Base-by-base conservation (phyloP, 1,139 yeast species). In the Arxiozyma heterogenica region DNA sequence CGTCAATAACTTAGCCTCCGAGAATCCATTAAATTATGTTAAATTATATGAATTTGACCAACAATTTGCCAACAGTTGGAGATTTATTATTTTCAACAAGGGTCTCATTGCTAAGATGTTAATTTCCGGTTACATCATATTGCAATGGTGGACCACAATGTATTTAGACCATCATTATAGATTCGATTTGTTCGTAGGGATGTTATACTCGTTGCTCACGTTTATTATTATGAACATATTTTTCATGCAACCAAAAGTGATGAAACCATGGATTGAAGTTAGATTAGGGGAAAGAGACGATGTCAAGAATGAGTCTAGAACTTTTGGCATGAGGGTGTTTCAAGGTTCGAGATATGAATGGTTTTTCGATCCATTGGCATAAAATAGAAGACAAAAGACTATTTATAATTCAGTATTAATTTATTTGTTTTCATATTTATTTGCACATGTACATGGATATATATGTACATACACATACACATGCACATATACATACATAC, bases 61-160 rank as follows among this genome's bases (percentile, higher is more conserved):
- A 1, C 39, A 46, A 0, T 52, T 57, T 39, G 50, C 60, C 8
- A 51, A 52, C 27, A 58, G 48, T 50, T 62, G 66, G 65, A 56
- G 59, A 42, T 61, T 61, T 49, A 55, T 51, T 18, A 43, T 64
- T 15, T 59, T 65, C 49, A 63, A 64, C 53, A 57, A 56, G 15
- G 65, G 66, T 8, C 30, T 62, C n/a, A 38, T 65, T 23, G 67
- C 58, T 71, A 77, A 62, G 49, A 65, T 20, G 55, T 67, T 39
- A 71, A 76, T 53, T 59, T 74, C 53, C 45, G 54, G 4, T 73
- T 80, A 71, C 78, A 80, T 49, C 56, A 43, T 72, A 6, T 64
- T 81, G 50, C 89, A 83, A 64, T 82, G 88, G 84, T 84, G 88
- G 88, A 82, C 86, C 23, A 82, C 89, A 17, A 82, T 84, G 68